These are phyloP conservation scores for Ophiocordyceps camponoti-rufipedis DNA, from an alignment of 2,329 filamentous ascomycete species.

Conservation along the genomic window DNA sequence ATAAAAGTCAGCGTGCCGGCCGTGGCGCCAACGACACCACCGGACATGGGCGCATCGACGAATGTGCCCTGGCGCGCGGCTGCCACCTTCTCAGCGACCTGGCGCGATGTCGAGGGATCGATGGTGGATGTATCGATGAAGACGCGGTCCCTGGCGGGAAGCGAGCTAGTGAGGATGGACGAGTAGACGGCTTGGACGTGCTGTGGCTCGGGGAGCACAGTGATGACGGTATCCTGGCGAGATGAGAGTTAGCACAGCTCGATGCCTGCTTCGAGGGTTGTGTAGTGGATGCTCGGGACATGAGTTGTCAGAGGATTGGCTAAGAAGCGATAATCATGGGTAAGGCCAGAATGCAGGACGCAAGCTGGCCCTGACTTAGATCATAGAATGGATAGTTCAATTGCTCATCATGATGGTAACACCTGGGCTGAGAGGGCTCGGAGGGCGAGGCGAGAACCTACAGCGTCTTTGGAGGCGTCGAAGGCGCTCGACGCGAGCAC, in stretches of 20 bases:
- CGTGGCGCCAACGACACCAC: constrained; percentile 77
- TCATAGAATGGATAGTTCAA: constrained; percentile 34
- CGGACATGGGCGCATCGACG: constrained; percentile 92
- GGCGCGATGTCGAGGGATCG: constrained; percentile 67
- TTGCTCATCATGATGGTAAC: constrained; percentile 7
- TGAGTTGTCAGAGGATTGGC: constrained; percentile 37
- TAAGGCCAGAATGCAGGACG: constrained; percentile 20
- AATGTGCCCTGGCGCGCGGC: constrained; percentile 55
- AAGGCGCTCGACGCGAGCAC: constrained; percentile 24
- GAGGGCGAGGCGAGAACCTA: constrained; percentile 16
- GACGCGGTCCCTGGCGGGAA: constrained; percentile 42
- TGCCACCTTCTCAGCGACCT: constrained; percentile 51
- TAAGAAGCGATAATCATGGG: constrained; percentile 43
- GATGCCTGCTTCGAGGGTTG: background rate
- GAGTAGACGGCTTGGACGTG: constrained; percentile 75
- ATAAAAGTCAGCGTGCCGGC: constrained; percentile 90
- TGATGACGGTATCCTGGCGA: constrained; percentile 63
- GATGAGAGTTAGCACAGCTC: background rate
- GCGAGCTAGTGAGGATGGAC: constrained; percentile 45
- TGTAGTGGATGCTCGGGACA: background rate
- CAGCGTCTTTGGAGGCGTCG: constrained; percentile 32
- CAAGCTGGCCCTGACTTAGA: constrained; percentile 44
- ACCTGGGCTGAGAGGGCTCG: background rate
- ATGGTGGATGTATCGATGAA: constrained; percentile 98
- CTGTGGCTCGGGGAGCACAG: constrained; percentile 72